Evolutionary conservation across 495 filamentous ascomycete genomes (phyloP).

Genomic region (Aspergillus haitiensis): DNA sequence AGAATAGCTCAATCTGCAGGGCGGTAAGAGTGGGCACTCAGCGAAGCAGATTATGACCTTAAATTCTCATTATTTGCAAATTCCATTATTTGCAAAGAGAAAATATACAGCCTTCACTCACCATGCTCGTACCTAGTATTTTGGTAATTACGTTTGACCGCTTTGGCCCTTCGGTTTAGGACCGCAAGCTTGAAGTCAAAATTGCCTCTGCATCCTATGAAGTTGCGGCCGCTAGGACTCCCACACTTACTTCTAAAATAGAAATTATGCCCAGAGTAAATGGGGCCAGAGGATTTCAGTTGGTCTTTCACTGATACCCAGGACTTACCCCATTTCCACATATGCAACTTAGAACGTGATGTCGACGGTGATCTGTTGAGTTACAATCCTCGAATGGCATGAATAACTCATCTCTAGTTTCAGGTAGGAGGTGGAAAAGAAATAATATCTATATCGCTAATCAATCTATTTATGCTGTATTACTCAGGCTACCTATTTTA

Average conservation of each 20-base stretch:
- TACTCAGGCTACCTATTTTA: neutral
- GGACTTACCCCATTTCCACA: no score
- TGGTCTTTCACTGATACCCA: no score
- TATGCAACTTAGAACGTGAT: no score
- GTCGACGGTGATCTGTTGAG: no score
- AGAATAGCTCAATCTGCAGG: constrained; percentile 34
- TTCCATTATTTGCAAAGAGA: neutral
- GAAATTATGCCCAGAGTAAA: neutral
- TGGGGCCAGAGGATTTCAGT: neutral
- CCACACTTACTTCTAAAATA: neutral
- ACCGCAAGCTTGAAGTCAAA: neutral
- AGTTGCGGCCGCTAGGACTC: neutral
- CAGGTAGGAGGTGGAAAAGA: no score
- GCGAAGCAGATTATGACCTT: neutral
- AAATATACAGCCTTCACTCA: neutral
- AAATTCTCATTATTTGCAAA: neutral
- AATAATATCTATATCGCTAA: no score
- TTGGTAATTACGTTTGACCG: neutral
- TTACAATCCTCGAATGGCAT: no score
- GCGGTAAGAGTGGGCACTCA: constrained; percentile 17
- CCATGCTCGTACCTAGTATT: no score
- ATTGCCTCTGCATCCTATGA: neutral
- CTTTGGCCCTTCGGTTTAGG: neutral
- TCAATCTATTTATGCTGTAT: no score
- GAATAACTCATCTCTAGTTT: no score